Base-by-base conservation (phyloP, 805 yeast species). In the Candida railenensis region DNA sequence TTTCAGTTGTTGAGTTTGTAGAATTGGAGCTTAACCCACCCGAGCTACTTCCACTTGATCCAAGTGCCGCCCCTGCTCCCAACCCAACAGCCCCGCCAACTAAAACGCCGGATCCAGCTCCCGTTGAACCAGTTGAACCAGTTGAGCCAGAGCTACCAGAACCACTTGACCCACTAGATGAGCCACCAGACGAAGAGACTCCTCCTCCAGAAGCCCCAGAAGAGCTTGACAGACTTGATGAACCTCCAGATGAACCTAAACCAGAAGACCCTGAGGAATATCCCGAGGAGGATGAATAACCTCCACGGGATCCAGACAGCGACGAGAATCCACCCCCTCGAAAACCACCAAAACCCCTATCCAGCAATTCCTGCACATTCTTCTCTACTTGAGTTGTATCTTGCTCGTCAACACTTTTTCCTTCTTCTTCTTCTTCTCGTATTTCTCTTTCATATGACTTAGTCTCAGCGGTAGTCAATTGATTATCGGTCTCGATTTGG, bases 121-220 rank as follows among this genome's bases (percentile, higher is more conserved):
- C 38, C 15, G 38, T 4, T 8, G 38, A 34, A 12, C 38, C 38
- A 34, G 20, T 16, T 12, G 37, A 34, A 5, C 20, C 15, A 34
- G 38, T 16, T n/a, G 20, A 15, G 5, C 37, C 37, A 34, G 37
- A 34, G 16, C 7, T 14, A 8, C 16, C n/a, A 34, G 16, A 12
- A 34, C 37, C n/a, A 34, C 16, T 14, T 16, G n/a, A n/a, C n/a
- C n/a, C n/a, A n/a, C n/a, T n/a, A n/a, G n/a, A n/a, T n/a, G n/a
- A n/a, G 32, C 42, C 42, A 16, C 42, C 42, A 22, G 34, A 22
- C 3, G 42, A 39, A 3, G 42, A 39, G 20, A 39, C 42, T 3
- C 42, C 42, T n/a, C 42, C 42, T 3, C 42, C 34, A 14, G 42
- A 39, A 25, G 42, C 42, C 3, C 42, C 42, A 9, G 42, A 39